Base-by-base conservation (phyloP, 1,139 yeast genomes). In the Yamadazyma membranifaciens region DNA sequence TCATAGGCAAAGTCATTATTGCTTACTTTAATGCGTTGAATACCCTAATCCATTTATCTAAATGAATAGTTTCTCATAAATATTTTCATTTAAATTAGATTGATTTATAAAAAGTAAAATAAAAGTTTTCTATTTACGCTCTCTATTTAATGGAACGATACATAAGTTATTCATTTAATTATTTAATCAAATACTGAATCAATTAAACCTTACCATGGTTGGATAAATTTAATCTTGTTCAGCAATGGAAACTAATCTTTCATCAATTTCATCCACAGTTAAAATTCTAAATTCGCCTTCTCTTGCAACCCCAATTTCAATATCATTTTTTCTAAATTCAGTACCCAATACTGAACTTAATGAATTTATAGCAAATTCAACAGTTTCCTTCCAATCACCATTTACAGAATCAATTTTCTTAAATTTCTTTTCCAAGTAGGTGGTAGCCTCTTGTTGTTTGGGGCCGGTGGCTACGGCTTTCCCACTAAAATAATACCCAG, bases 391-490 rank as follows among this genome's bases (percentile, higher is more conserved):
- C 96, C 96, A 88, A 59, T 83, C 87, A 20, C 96, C 97, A 45
- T 83, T 81, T 20, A 83, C 83, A 47, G 69, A 58, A 38, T 79
- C 83, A 56, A 76, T 78, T 65, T 85, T 86, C 69, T 92, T 92
- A 63, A 84, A 85, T 61, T 86, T 87, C 75, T 94, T 91, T 62
- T 94, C 98, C 57, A 92, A 75, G 52, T 84, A 83, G 35, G 96
- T 89, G 48, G 85, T 83, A 31, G 96, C 89, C 65, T 92, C 98
- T 61, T 91, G 97, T 66, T 89, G 98, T 65, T 92, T 92, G 41
- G 97, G 97, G 2, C 98, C 98, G 1, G 97, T 87, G 16, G 98
- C 82, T 24, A 91, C 86, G 1, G 98, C 98, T 66, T 86, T 86
- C 50, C 86, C 87, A 30, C 96, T 94, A 39, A 88, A 84, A 60